Evolutionary conservation across 2,329 filamentous ascomycete species (phyloP), one percentile per base, ranked within the genome.

Genomic region (Canariomyces notabilis): DNA sequence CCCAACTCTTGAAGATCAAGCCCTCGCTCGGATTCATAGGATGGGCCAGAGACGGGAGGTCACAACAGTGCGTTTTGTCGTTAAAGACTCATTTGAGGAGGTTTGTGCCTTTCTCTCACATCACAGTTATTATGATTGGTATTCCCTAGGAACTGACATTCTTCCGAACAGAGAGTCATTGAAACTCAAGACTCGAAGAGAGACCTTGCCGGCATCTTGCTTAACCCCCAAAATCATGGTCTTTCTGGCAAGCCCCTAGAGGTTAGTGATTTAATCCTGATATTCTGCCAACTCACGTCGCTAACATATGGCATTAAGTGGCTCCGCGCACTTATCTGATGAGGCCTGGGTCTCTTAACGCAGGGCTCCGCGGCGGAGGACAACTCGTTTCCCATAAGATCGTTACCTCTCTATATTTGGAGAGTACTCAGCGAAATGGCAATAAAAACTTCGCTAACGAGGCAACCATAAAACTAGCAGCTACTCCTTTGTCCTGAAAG

Each of bases 1-100:
- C 11, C 61, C 61, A 12, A 62, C 57, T 1, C 39, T 62, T 2
- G 60, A 64, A 36, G 59, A 64, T 3, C 59, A 63, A 31, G 61
- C 60, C 6, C 48, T 64, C 0, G 60, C 60, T 0, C 52, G 60
- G 6, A 56, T 64, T 12, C 56, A 63, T 32, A 49, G 61, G 12
- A 50, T 63, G 5, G 61, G 61, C 1, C 59, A 63, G 42, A 52
- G 23, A 0, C 47, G 44, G 23, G 53, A 59, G 18, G 61, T 62
- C 9, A 61, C 59, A 0, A 64, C 60, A 0, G 48, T 63, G 1
- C 52, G 61, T 0, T 59, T 61, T 19, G 59, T 51, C 26, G 47
- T 59, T 2, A 39, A 48, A 14, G 49, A 62, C 37, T 56, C 61
- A 0, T 60, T 63, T 39, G 61, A 63, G 45, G 57, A 63, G 55